Evolutionary conservation across 1,284 basidiomycete genomes (phyloP), one percentile per base, ranked within the genome.

Genomic region (Puccinia hordei): DNA sequence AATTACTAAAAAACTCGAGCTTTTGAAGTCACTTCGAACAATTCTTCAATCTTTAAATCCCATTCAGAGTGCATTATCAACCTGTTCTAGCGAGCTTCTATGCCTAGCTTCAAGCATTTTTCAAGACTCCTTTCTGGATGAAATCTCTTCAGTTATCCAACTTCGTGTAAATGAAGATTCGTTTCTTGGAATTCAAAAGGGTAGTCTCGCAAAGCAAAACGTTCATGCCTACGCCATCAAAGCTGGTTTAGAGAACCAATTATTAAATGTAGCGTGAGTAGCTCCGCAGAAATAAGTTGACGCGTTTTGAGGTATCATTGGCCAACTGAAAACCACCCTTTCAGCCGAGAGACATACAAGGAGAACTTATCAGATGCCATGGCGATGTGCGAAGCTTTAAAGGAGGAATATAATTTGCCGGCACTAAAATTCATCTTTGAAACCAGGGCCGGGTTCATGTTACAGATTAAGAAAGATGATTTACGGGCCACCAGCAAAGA

Each of bases 361-460:
- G 78, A 84, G 66, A 82, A 83, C 65, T n/a, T 83, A 5, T 76
- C 68, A 30, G 83, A 83, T 66, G 81, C 80, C 3, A 57, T 82
- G 57, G 79, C 82, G 10, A 73, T 80, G 17, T 46, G 66, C 33
- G 83, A 83, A 38, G 44, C 59, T 10, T 38, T 83, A 35, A 66
- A 69, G 22, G 22, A 30, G 24, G 17, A 65, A 12, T 65, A 81
- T 38, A 71, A 65, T 6, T 41, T 84, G 63, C 82, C 83, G 19
- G 71, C 51, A 10, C n/a, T 84, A 24, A 9, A 59, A n/a, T 51
- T 82, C 10, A 53, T 72, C 15, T 82, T 82, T 57, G 65, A 73
- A 19, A 81, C 55, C 59, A n/a, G 44, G 81, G 81, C 35, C 82
- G 83, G 72, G 76, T 83, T 19, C 81, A 84, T 68, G 53, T 66